Base-by-base conservation (phyloP, 257 asterid species). In the Datura wrightii region DNA sequence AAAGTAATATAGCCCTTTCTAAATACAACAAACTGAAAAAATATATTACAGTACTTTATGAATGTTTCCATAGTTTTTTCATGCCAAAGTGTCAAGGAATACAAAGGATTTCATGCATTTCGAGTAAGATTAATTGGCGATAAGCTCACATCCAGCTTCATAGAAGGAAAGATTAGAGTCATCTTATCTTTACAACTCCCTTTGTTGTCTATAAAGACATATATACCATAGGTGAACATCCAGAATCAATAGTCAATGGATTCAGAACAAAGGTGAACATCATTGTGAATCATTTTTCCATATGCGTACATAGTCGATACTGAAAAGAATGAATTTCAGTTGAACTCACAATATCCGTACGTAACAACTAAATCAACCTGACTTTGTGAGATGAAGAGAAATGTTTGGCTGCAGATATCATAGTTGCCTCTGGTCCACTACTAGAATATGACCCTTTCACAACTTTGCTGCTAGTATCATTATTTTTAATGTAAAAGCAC, bases 351-450 rank as follows among this genome's bases (percentile, higher is more conserved):
- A 59, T n/a, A 59, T 59, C 6, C 14, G 18, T 1, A 0, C 1
- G 50, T 46, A 24, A 24, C 31, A 24, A 46, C 66, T 53, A 79
- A 10, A 53, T 37, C 3, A 79, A 79, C 2, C 36, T 36, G 9
- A 55, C 69, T 37, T 79, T 79, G 2, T 79, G 83, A 53, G 70
- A 10, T 42, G 48, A 46, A 2, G 56, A 54, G 15, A 59, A 59
- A 81, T 81, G 62, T n/a, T 62, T 44, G 19, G 84, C 60, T 19
- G 48, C 79, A 11, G 62, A 39, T 41, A 62, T 8, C 59, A 81
- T 81, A 41, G 84, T 37, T 59, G 59, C 60, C 4, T 63, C 71
- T 4, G n/a, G 9, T 74, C 80, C 42, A 44, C 79, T 15, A 44
- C 36, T 10, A n/a, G 79, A 71, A 42, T 46, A 19, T 74, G 80